Evolutionary conservation across 2,329 filamentous ascomycete species (phyloP).

Genomic region (Plectosphaerella plurivora): DNA sequence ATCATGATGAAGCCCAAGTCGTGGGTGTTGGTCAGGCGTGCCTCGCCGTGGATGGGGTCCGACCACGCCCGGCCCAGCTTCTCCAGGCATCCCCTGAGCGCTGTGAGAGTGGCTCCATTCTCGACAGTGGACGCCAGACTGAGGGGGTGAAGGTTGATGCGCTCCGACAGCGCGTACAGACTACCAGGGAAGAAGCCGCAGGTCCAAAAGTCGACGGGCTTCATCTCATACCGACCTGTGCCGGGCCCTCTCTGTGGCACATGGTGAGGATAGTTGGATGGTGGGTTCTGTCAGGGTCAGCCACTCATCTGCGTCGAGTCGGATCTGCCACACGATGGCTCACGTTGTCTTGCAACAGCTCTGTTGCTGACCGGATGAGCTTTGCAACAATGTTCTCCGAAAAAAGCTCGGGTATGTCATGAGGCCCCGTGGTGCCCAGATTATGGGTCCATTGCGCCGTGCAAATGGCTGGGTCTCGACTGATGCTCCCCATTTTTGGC

Average conservation of each 20-base stretch:
- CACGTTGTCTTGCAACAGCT: conserved; percentile 4
- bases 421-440: neutral
- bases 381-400: conserved; percentile 8
- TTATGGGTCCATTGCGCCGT: neutral
- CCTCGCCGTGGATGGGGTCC: conserved; percentile 28
- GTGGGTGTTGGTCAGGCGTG: conserved; percentile 42
- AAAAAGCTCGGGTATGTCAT: neutral
- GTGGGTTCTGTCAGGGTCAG: neutral
- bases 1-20: conserved; percentile 50
- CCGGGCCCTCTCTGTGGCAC: conserved; percentile 21
- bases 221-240: conserved; percentile 19
- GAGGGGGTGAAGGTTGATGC: conserved; percentile 22
- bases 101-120: neutral
- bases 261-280: conserved; percentile 23
- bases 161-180: conserved; percentile 28
- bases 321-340: neutral
- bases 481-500: neutral
- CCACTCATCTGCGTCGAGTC: neutral
- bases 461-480: neutral
- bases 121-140: neutral
- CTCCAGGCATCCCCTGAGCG: conserved; percentile 2
- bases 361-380: conserved; percentile 7
- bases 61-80: conserved; percentile 22
- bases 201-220: conserved; percentile 33
- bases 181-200: conserved; percentile 36